Evolutionary conservation across 31 red algal genomes (phyloP), one percentile per base, ranked within the genome.

Genomic region (Pterothamnion heteromorphum): DNA sequence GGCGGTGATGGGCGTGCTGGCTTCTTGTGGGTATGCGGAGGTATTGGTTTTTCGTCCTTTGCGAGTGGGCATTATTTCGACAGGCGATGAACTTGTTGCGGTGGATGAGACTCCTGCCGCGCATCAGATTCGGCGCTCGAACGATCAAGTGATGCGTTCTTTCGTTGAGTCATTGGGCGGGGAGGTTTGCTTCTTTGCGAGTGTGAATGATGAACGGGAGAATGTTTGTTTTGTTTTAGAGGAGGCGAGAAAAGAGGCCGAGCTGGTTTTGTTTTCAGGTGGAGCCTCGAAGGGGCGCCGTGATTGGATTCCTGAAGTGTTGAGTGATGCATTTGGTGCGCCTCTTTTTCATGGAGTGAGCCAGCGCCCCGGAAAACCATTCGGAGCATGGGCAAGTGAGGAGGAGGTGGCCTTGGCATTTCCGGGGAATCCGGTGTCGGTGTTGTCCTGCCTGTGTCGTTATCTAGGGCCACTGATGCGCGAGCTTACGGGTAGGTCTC

Each of bases 1-100:
- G 9, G 51, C 51, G 51, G 51, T 18, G n/a, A 64, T 64, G 9
- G 51, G 51, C 51, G 51, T 64, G n/a, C 14, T n/a, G 9, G 51
- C 51, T 64, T 18, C 51, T 18, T 9, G 9, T 64, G 51, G 51
- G n/a, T 18, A 64, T 18, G 51, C 51, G n/a, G 51, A 64, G n/a
- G 9, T 64, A n/a, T 18, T 18, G n/a, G 51, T 64, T n/a, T 18
- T 9, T n/a, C 9, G 51, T 18, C 30, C 30, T 23, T 26, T 26
- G 14, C 18, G 30, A 32, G 28, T 14, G 14, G 30, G 18, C 30
- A 83, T 83, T 32, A 83, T 83, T 32, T 28, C 22, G 18, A 83
- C 80, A 83, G 80, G 80, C 30, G 80, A 83, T 83, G 80, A 83
- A 32, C 30, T 83, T 14, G 80, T 83, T 9, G 22, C 18, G 28